Base-by-base conservation (phyloP, 192 early-diverging fungal species). In the Globomyces pollinis-pini region DNA sequence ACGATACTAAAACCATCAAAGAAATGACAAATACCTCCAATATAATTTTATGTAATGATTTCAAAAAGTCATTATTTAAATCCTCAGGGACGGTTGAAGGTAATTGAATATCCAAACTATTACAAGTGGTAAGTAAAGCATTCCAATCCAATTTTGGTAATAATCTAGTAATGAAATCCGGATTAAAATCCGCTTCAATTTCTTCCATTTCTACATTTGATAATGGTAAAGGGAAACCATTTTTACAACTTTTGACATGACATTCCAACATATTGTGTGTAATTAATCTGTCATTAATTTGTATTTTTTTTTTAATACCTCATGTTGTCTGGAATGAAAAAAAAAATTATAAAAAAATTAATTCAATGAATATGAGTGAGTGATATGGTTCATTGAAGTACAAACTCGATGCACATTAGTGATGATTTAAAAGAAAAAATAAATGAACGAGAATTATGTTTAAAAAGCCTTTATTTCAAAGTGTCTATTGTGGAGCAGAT, bases 231-330 rank as follows among this genome's bases (percentile, higher is more conserved):
- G 96, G 96, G 61, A 89, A 98, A 76, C 88, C 91, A 77, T 92
- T 88, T 60, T 74, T 77, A 80, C 96, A 98, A 73, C 84, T 84
- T 72, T 92, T 94, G 67, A 89, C 96, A 66, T 95, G 90, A 86
- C 96, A 98, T 77, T 93, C 90, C 51, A 98, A 83, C 91, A 98
- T 90, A 72, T 98, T 98, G 79, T 98, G 96, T 31, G 93, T 94
- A 36, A 98, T 84, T 60, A 98, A 87, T 75, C 94, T 84, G n/a
- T 84, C 87, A 88, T 57, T 20, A 16, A 58, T n/a, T n/a, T n/a
- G n/a, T n/a, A n/a, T n/a, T 26, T 0, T 20, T 39, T 15, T 39
- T 15, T 20, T 15, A n/a, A n/a, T 39, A 39, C 38, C 38, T 39
- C 38, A 39, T 39, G 15, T 39, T 39, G 15, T 39, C 20, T 39